A percentile compares a stretch with the other conserved stretches of the same genome.
Conservation (phyloP, 306 rosid genomes). For the Mucuna pruriens region DNA sequence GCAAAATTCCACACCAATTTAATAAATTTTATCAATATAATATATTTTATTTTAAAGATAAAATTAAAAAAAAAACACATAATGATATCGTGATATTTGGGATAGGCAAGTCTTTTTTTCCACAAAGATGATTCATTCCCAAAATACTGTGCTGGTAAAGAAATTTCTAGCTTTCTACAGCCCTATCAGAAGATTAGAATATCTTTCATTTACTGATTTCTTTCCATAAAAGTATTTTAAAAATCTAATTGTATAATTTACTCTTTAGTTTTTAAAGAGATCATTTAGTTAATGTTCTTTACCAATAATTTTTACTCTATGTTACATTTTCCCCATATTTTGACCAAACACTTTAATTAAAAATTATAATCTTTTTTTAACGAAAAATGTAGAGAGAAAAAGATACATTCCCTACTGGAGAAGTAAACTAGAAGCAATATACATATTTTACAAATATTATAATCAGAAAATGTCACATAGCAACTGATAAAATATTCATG, state of each 20-base stretch:
- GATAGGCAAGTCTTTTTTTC: no score
- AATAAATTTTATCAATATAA: no score
- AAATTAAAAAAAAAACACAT: no score
- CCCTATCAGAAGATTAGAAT: neutral
- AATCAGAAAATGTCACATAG: neutral
- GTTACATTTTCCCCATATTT: neutral
- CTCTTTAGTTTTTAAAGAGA: neutral
- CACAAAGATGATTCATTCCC: no score
- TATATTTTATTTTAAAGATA: no score
- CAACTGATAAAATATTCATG: neutral
- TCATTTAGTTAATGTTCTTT: neutral
- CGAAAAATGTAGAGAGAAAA: neutral
- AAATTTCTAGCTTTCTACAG: neutral
- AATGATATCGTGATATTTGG: no score
- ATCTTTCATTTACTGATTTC: neutral
- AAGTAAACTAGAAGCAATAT: neutral
- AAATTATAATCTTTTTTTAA: neutral
- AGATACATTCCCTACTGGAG: neutral
- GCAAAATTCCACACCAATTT: no score
- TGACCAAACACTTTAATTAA: neutral
- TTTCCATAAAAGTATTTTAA: neutral
- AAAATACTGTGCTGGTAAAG: neutral
- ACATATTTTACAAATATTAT: neutral
- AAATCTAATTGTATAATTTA: neutral
- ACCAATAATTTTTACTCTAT: neutral